Percentiles rank a stretch among this genome's conserved stretches.
These are phyloP conservation scores for Gypsophila paniculata DNA, from an alignment of 179 eudicot genomes.

Conservation along the genomic window DNA sequence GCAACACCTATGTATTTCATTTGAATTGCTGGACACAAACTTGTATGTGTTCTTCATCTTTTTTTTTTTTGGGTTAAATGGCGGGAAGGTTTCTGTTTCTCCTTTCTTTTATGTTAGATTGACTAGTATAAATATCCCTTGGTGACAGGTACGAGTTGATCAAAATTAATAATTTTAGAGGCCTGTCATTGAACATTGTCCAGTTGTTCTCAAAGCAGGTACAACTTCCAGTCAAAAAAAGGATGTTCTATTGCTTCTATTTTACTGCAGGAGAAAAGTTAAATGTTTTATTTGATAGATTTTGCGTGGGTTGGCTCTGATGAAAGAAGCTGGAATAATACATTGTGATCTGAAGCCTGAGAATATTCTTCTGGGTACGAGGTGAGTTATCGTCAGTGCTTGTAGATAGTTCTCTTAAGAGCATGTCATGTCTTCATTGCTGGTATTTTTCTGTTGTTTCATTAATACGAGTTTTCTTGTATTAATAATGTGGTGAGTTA, in stretches of 20 bases:
- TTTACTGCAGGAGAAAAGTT: neutral
- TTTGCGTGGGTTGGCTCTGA: slow-evolving; percentile 73
- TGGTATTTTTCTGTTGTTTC: neutral
- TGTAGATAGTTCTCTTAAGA: neutral
- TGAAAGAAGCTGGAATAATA: slow-evolving; percentile 93
- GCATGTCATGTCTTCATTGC: neutral
- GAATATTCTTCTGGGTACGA: slow-evolving; percentile 85
- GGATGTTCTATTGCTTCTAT: neutral
- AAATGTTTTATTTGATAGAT: slow-evolving; percentile 39
- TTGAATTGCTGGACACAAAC: slow-evolving; percentile 81
- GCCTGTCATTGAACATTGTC: slow-evolving; percentile 78
- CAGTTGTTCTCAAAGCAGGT: slow-evolving; percentile 97
- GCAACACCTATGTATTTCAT: slow-evolving; percentile 82
- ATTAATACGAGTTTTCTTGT: no score
- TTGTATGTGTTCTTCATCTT: slow-evolving; percentile 47
- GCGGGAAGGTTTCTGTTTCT: neutral
- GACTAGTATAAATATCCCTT: neutral
- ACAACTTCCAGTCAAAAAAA: slow-evolving; percentile 17
- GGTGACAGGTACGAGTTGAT: slow-evolving; percentile 75
- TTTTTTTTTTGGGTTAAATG: neutral
- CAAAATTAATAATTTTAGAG: slow-evolving; percentile 72
- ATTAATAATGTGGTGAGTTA: slow-evolving; percentile 48
- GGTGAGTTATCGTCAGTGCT: slow-evolving; percentile 38
- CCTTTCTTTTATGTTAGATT: slow-evolving; percentile 3
- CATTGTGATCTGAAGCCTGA: slow-evolving; percentile 97